phyloP scores from a whole-genome alignment of 306 rosid species.

The Pachyrhizus erosus region DNA sequence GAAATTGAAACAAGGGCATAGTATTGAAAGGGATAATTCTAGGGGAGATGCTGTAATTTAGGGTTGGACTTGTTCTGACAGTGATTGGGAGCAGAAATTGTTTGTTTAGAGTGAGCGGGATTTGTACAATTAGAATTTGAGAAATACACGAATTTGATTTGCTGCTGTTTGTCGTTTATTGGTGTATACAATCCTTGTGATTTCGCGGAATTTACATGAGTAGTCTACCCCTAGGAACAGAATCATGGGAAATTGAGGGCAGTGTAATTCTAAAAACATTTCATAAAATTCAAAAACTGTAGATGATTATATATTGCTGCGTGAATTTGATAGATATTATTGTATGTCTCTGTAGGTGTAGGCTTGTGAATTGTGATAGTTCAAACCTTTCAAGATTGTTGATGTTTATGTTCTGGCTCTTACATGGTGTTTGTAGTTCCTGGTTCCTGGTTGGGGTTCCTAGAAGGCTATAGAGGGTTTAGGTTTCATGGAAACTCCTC shows the following conservation, averaged over 20 bases:
- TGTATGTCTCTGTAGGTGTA: background rate
- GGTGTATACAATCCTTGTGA: conserved; percentile 2
- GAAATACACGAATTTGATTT: conserved; percentile 20
- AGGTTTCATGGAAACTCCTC: conserved; percentile 1
- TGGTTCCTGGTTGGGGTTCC: background rate
- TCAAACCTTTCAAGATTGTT: background rate
- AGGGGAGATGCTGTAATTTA: conserved; percentile 22
- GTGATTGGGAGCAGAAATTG: conserved; percentile 11
- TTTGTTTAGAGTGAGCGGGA: background rate
- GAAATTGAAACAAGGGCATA: background rate
- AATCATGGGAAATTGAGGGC: conserved; percentile 17
- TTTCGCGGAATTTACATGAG: conserved; percentile 14
- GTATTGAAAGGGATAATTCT: conserved; percentile 1
- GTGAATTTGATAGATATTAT: background rate
- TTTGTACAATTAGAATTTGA: conserved; percentile 6
- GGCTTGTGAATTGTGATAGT: background rate
- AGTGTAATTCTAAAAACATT: conserved; percentile 13
- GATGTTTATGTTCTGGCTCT: background rate
- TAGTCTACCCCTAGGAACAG: background rate
- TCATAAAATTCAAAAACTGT: background rate
- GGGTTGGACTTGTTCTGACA: conserved; percentile 1
- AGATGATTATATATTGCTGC: background rate
- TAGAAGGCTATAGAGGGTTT: background rate
- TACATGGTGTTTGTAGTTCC: background rate
- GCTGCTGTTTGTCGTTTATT: conserved; percentile 11